Evolutionary conservation across 768 basidiomycete genomes (phyloP).

Genomic region (Favolaschia claudopus): DNA sequence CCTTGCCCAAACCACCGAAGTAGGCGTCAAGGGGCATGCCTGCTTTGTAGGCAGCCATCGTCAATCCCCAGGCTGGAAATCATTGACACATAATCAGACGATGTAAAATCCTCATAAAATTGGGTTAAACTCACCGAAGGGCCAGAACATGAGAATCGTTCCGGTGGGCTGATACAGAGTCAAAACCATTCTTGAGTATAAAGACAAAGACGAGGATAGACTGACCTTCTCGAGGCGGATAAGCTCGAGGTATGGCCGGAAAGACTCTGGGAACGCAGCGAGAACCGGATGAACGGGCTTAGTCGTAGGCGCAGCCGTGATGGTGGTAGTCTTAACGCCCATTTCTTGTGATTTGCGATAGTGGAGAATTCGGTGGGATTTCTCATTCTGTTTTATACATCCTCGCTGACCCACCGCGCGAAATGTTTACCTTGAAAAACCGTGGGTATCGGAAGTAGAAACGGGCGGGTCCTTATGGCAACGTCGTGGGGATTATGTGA

Average conservation of each 20-base stretch:
- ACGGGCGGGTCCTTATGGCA: too few relatives aligned
- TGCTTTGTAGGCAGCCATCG: conserved; percentile 54
- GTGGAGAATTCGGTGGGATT: too few relatives aligned
- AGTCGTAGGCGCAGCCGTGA: too few relatives aligned
- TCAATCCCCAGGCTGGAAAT: conserved; percentile 53
- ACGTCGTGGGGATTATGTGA: too few relatives aligned
- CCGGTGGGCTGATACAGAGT: conserved; percentile 50
- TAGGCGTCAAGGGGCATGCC: conserved; percentile 42
- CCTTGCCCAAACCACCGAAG: conserved; percentile 38
- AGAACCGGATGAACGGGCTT: too few relatives aligned
- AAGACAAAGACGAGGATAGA: neutral
- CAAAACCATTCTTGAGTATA: neutral
- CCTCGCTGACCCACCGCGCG: too few relatives aligned
- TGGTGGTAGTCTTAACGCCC: too few relatives aligned
- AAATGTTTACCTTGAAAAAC: too few relatives aligned
- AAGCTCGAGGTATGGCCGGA: conserved; percentile 55
- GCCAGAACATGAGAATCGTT: conserved; percentile 61
- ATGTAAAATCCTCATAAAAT: neutral
- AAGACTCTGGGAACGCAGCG: too few relatives aligned
- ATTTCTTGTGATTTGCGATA: too few relatives aligned
- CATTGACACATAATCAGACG: neutral
- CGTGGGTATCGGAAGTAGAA: too few relatives aligned
- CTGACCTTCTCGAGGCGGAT: conserved; percentile 58
- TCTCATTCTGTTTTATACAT: too few relatives aligned
- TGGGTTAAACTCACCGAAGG: conserved; percentile 47